Conservation (phyloP, 1,284 basidiomycete genomes). For the Amylostereum chailletii region DNA sequence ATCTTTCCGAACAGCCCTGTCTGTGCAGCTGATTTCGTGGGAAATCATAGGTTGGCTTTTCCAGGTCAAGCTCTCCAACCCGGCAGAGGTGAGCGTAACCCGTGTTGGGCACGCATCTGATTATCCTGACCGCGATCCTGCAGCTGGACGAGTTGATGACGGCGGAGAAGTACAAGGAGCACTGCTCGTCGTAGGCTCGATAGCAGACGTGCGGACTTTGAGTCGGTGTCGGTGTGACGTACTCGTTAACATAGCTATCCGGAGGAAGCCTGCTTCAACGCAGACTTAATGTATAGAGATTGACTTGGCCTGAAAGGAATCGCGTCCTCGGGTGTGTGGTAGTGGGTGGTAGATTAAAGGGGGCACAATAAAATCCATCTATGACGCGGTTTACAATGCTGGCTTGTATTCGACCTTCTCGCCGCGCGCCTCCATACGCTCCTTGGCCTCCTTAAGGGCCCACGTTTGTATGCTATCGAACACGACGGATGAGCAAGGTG, state of each 20-base stretch:
- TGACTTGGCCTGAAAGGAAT: too few relatives aligned
- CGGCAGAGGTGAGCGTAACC: slow-evolving; percentile 50
- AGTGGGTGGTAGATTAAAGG: too few relatives aligned
- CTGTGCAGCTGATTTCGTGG: neutral
- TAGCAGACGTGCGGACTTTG: neutral
- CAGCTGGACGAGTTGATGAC: slow-evolving; percentile 73
- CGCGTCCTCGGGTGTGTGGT: too few relatives aligned
- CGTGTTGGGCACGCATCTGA: neutral
- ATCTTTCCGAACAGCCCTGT: neutral
- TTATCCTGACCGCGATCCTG: neutral
- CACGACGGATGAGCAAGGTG: neutral
- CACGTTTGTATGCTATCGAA: slow-evolving; percentile 73
- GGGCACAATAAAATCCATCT: neutral
- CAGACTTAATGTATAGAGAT: too few relatives aligned
- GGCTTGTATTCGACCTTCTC: slow-evolving; percentile 77
- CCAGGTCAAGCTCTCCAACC: slow-evolving; percentile 81
- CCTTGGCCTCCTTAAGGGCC: slow-evolving; percentile 84
- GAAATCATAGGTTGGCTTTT: slow-evolving; percentile 79
- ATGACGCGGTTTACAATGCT: slow-evolving; percentile 12
- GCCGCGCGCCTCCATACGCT: slow-evolving; percentile 81
- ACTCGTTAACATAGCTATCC: too few relatives aligned
- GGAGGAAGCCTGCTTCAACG: too few relatives aligned
- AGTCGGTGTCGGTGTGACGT: too few relatives aligned
- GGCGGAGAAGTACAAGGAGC: slow-evolving; percentile 72
- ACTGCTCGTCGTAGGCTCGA: slow-evolving; percentile 42